A percentile compares a stretch with the other conserved stretches of the same genome.
These are phyloP conservation scores for Mucuna pruriens DNA, from an alignment of 306 rosid genomes.

Conservation along the genomic window DNA sequence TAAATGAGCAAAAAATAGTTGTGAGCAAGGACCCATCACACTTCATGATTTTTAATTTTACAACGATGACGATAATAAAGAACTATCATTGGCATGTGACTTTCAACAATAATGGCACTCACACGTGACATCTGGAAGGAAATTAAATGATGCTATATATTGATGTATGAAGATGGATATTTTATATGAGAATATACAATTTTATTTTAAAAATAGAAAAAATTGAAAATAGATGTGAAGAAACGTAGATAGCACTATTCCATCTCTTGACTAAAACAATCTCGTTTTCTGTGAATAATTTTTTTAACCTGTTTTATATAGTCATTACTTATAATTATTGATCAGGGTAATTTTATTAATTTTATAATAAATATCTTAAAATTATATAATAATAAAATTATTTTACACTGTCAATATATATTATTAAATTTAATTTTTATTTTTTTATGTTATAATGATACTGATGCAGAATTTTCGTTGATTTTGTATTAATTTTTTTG, in stretches of 20 bases:
- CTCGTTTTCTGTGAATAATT: neutral
- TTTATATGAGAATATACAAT: neutral
- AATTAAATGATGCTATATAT: neutral
- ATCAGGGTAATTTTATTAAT: no score
- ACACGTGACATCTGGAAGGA: neutral
- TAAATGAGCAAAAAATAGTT: neutral
- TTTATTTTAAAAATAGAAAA: neutral
- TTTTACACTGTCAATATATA: no score
- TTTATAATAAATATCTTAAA: no score
- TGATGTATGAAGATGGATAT: neutral
- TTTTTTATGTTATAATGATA: no score
- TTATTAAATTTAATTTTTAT: no score
- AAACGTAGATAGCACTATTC: neutral
- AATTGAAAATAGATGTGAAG: neutral
- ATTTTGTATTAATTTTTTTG: no score
- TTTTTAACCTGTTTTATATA: no score
- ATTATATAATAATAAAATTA: no score
- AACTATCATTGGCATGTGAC: neutral
- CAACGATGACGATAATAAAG: neutral
- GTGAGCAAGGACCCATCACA: neutral
- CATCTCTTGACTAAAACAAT: neutral
- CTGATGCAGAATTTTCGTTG: no score
- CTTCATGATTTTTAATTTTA: neutral
- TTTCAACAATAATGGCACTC: neutral
- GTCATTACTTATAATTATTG: no score